Evolutionary conservation across 192 early-diverging fungal species (phyloP), one percentile per base, ranked within the genome.

Genomic region (Coemansia reversa): DNA sequence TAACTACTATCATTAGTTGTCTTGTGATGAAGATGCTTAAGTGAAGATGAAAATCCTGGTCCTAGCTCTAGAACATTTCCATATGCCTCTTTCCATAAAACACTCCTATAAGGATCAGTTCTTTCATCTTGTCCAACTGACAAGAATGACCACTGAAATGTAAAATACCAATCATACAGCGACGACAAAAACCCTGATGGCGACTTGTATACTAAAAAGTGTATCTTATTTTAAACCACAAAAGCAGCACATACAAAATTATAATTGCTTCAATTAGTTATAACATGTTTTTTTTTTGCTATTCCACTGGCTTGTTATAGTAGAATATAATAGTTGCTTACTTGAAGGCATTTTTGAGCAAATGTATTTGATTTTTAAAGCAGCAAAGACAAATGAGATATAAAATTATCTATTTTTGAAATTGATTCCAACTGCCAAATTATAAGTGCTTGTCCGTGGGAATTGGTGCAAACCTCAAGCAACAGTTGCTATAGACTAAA

Each of bases 1-100:
- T 51, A 27, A 27, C 60, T 53, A 5, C 76, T 67, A 57, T 66
- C 56, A 18, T 18, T 63, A 3, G 65, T 45, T 1, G 71, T 74
- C 18, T 61, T 33, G 55, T 79, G 76, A 1, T 51, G 51, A 1
- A 79, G 65, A 45, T 70, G 56, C 45, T 79, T 62, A 16, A 79
- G 71, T 8, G 76, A 73, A 6, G 48, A 42, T 0, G 67, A 63
- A 39, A 66, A 79, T 5, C 76, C 76, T 0, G 76, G 76, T 0
- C 76, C 76, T 1, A 79, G 62, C 61, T 79, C 76, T 18, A 79
- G 60, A 0, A 79, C 65, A 7, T 74, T 79, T 30, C 76, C 76
- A 27, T 45, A 65, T 7, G 70, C 63, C 1, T 73, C 63, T 7
- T 60, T 56, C 76, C 76, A 79, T 1, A 79, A 23, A 20, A 11